Conservation (phyloP, 192 early-diverging fungal genomes). For the Phycomyces blakesleeanus region DNA sequence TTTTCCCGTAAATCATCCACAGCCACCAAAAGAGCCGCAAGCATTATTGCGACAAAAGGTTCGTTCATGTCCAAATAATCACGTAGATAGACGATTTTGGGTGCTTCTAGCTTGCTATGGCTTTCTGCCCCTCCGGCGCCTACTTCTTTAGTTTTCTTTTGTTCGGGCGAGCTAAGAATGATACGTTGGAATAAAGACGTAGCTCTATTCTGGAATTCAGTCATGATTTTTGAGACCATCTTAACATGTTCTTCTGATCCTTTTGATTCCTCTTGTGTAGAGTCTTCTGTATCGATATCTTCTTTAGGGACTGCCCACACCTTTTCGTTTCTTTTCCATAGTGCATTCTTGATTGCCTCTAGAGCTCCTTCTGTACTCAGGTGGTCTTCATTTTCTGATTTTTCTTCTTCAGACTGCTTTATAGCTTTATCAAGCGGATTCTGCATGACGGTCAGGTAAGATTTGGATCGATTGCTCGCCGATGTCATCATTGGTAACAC, state of each 20-base stretch:
- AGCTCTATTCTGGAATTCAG: too few relatives aligned
- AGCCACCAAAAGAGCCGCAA: constrained; percentile 40
- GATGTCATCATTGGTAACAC: constrained; percentile 9
- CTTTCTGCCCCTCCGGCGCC: too few relatives aligned
- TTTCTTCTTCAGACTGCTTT: background rate
- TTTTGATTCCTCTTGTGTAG: background rate
- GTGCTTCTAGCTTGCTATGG: background rate
- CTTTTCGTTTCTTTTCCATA: background rate
- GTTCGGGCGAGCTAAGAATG: too few relatives aligned
- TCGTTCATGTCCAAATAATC: constrained; percentile 47
- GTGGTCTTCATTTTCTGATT: background rate
- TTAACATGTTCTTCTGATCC: background rate
- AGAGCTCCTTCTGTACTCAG: background rate
- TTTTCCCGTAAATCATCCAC: constrained; percentile 40
- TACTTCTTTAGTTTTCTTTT: background rate
- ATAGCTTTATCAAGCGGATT: background rate
- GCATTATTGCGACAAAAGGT: constrained; percentile 29
- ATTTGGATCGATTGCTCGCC: constrained; percentile 19
- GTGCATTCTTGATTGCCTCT: background rate
- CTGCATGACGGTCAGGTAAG: constrained; percentile 8
- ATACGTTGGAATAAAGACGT: too few relatives aligned
- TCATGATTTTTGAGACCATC: too few relatives aligned
- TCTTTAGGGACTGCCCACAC: constrained; percentile 5
- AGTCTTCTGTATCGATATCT: background rate
- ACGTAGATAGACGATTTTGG: constrained; percentile 46